These are phyloP conservation scores for Aspergillus ochraceoroseus DNA, from an alignment of 2,329 filamentous ascomycete species.

Conservation along the genomic window DNA sequence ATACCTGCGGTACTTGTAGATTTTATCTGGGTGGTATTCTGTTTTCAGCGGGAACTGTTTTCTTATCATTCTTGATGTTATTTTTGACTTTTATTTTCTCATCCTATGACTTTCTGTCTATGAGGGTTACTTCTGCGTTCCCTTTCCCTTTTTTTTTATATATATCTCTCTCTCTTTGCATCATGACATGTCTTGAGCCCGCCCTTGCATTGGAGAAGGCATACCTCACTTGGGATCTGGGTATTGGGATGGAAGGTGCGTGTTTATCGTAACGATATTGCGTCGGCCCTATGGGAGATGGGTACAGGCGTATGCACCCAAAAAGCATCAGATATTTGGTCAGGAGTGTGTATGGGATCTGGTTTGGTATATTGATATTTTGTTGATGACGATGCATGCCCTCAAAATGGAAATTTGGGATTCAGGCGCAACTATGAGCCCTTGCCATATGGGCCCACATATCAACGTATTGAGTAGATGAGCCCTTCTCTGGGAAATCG, in stretches of 20 bases:
- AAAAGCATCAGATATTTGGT: constrained; percentile 9
- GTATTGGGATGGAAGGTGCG: constrained; percentile 11
- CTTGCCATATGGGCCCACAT: too few relatives aligned
- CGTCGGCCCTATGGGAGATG: neutral
- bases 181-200: constrained; percentile 9
- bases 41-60: constrained; percentile 12
- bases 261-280: constrained; percentile 7
- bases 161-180: constrained; percentile 12
- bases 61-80: constrained; percentile 1
- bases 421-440: too few relatives aligned
- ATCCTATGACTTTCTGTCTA: neutral
- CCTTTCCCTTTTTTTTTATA: constrained; percentile 8
- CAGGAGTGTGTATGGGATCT: constrained; percentile 12
- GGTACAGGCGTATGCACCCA: constrained; percentile 11
- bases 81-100: constrained; percentile 10
- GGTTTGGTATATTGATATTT: constrained; percentile 1
- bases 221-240: constrained; percentile 10
- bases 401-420: constrained; percentile 2
- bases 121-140: constrained; percentile 5
- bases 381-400: neutral
- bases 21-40: constrained; percentile 21
- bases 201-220: constrained; percentile 16
- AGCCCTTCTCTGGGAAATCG: neutral
- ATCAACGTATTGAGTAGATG: too few relatives aligned
- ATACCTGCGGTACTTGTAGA: constrained; percentile 19